A percentile compares a stretch with the other conserved stretches of the same genome.
These are phyloP conservation scores for Millerozyma miso DNA, from an alignment of 805 yeast genomes.

Conservation along the genomic window DNA sequence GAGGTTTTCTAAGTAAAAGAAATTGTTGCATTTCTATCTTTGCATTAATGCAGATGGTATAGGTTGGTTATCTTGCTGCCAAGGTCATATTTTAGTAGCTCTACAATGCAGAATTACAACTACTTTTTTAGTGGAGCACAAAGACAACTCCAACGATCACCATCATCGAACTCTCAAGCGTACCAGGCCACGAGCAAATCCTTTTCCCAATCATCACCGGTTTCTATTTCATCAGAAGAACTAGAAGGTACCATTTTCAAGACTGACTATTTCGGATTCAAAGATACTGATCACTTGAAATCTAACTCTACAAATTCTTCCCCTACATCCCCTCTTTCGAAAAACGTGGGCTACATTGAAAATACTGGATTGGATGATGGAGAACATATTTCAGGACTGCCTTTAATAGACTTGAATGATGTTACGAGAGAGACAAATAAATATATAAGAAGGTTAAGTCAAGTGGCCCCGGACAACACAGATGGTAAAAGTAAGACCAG, in stretches of 20 bases:
- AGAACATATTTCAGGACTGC: no score
- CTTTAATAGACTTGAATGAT: slow-evolving; percentile 6
- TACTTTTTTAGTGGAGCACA: neutral
- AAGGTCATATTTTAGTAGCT: neutral
- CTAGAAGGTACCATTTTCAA: neutral
- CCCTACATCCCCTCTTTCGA: neutral
- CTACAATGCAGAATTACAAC: neutral
- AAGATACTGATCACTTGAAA: neutral
- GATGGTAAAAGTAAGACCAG: neutral
- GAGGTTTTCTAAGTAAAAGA: no score
- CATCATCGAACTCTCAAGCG: neutral
- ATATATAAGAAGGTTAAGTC: slow-evolving; percentile 2
- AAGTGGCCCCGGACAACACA: neutral
- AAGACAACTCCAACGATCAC: neutral
- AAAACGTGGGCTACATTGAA: neutral
- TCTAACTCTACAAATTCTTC: neutral
- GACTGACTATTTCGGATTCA: neutral
- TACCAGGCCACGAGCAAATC: neutral
- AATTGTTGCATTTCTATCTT: no score
- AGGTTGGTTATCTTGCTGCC: no score
- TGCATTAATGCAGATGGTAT: no score
- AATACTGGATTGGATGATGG: no score
- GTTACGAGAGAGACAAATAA: slow-evolving; percentile 3
- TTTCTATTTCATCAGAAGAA: neutral
- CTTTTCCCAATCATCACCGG: neutral